Conservation (phyloP, 257 asterid genomes). For the Solanum appendiculatum region DNA sequence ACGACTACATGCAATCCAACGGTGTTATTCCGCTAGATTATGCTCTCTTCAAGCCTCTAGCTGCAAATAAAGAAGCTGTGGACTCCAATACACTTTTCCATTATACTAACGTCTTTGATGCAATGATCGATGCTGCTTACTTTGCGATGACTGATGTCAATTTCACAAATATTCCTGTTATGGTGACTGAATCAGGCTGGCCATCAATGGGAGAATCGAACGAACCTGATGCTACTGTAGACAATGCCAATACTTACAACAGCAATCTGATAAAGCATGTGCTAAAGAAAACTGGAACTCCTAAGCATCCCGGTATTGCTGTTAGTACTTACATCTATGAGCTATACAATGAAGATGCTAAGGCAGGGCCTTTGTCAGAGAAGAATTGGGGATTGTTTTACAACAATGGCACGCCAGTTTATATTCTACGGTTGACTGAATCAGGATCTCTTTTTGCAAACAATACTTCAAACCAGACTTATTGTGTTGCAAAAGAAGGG, state of each 20-base stretch:
- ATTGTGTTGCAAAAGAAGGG: conserved; percentile 54
- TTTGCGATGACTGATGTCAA: conserved; percentile 71
- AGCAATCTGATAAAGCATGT: conserved; percentile 74
- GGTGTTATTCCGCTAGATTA: conserved; percentile 81
- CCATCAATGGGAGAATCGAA: conserved; percentile 73
- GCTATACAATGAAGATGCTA: conserved; percentile 74
- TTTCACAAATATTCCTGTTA: conserved; percentile 70
- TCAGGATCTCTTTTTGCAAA: conserved; percentile 65
- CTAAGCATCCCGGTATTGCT: conserved; percentile 67
- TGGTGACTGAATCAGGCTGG: conserved; percentile 90
- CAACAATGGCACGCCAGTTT: conserved; percentile 54
- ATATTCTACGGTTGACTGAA: conserved; percentile 48
- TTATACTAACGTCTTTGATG: conserved; percentile 78
- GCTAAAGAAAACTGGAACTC: conserved; percentile 67
- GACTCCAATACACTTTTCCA: conserved; percentile 83
- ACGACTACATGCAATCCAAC: conserved; percentile 52
- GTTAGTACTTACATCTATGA: conserved; percentile 71
- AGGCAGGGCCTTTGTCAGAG: conserved; percentile 61
- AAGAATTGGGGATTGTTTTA: conserved; percentile 87
- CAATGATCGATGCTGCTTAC: conserved; percentile 82
- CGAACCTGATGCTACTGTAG: conserved; percentile 74
- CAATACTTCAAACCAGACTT: conserved; percentile 71
- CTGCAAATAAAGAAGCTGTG: conserved; percentile 75
- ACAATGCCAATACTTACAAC: conserved; percentile 79
- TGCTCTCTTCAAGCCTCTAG: conserved; percentile 70